Base-by-base conservation (phyloP, 495 filamentous ascomycete genomes). In the Rusavskia elegans region DNA sequence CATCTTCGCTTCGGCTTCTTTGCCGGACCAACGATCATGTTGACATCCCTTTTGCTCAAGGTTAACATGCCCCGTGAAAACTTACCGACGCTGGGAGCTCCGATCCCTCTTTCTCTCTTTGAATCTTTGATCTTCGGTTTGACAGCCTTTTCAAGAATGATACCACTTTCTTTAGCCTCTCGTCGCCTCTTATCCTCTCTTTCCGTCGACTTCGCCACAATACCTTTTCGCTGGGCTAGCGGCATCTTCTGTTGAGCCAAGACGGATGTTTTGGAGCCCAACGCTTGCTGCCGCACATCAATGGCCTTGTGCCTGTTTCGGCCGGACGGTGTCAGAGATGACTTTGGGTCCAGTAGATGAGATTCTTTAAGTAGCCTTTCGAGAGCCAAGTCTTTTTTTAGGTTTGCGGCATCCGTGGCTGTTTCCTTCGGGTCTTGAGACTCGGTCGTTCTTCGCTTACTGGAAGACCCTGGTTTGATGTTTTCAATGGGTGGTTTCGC, bases 311-410 rank as follows among this genome's bases (percentile, higher is more conserved):
- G 77, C 23, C 77, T 73, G 60, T 78, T 78, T 55, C 74, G 77
- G 16, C 84, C 83, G 0, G 76, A 75, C 1, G 76, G 73, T 6
- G 77, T 71, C 42, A 84, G 78, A n/a, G 76, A 74, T 10, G 70
- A 70, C 2, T 79, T 72, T 0, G 72, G 66, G 16, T 89, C 82
- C 50, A 98, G 80, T 36, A 98, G 82, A 66, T 96, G 90, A 1
- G 90, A 96, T 71, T 98, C 92, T 53, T 80, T 73, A 11, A 98
- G 78, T 11, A 98, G 77, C 16, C 88, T 79, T 60, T 96, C 89
- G 19, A 98, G 76, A 10, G 84, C 89, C 21, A 97, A 78, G 59
- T 98, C 92, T 62, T 96, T 92, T 66, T 90, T 90, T 2, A 96
- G 70, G 55, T 86, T 84, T 14, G 68, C 64, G 8, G 73, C 69